Conservation (phyloP, 345 rosid species). For the Gossypium australe region DNA sequence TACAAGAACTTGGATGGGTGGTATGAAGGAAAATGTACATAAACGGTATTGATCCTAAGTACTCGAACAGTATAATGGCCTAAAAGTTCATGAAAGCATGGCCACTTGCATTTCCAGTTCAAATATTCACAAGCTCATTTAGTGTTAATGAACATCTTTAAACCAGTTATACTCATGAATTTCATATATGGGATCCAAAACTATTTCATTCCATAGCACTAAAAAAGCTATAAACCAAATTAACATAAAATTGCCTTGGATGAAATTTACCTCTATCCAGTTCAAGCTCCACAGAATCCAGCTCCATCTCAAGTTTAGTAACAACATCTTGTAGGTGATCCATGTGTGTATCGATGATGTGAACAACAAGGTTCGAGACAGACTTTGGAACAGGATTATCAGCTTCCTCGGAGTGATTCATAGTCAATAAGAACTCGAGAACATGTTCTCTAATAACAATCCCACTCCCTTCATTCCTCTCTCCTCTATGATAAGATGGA, state of each 20-base stretch:
- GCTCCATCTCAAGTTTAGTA: slow-evolving; percentile 84
- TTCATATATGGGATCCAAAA: not conserved
- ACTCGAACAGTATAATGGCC: not conserved
- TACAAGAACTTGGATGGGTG: not conserved
- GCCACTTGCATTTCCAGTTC: not conserved
- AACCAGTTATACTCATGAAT: not conserved
- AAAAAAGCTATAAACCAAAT: not conserved
- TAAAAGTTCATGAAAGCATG: not conserved
- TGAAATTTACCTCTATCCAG: slow-evolving; percentile 71
- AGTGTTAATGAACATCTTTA: not conserved
- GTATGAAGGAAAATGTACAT: not conserved
- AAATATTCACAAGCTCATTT: not conserved
- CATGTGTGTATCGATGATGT: slow-evolving; percentile 80
- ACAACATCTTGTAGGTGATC: slow-evolving; percentile 94
- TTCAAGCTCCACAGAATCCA: slow-evolving; percentile 83
- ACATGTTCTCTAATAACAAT: slow-evolving; percentile 92
- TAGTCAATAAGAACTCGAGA: slow-evolving; percentile 85
- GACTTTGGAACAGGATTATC: slow-evolving; percentile 93
- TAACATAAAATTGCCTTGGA: not conserved
- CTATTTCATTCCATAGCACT: not conserved
- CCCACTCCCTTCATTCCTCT: slow-evolving; percentile 57
- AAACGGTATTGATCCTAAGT: not conserved
- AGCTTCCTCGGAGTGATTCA: slow-evolving; percentile 98
- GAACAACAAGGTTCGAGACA: slow-evolving; percentile 83
- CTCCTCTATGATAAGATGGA: slow-evolving; percentile 40